phyloP scores from a whole-genome alignment of 768 basidiomycete species.

The Glaciozyma martinii region DNA sequence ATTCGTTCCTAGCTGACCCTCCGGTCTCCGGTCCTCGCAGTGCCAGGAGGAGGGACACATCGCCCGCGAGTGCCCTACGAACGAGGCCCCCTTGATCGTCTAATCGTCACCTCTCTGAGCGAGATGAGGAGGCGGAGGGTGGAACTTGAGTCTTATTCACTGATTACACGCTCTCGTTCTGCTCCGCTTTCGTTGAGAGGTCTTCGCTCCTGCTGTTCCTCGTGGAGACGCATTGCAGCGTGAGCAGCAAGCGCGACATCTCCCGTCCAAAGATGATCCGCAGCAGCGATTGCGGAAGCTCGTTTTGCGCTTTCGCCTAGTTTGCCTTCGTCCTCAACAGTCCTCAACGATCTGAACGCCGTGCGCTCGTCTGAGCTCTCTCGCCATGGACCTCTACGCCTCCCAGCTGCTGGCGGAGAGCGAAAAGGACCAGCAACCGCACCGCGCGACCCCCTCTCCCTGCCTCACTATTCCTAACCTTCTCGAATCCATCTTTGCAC shows the following conservation, averaged over 20 bases:
- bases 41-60: slow-evolving; percentile 4
- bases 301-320: neutral
- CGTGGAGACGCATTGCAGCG: too few species aligned
- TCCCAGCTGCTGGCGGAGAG: neutral
- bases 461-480: neutral
- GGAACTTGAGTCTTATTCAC: too few species aligned
- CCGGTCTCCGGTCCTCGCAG: neutral
- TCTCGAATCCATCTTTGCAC: neutral
- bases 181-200: neutral
- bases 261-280: too few species aligned
- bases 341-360: too few species aligned
- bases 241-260: too few species aligned
- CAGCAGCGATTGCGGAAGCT: too few species aligned
- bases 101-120: neutral
- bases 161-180: neutral
- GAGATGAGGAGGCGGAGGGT: too few species aligned
- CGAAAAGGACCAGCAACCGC: neutral
- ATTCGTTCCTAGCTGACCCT: neutral
- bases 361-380: too few species aligned
- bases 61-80: neutral
- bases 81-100: neutral
- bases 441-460: neutral
- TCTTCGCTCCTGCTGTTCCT: too few species aligned
- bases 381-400: slow-evolving; percentile 1
- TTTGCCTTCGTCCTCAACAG: too few species aligned